Base-by-base conservation (phyloP, 306 rosid genomes). In the Sophora flavescens region DNA sequence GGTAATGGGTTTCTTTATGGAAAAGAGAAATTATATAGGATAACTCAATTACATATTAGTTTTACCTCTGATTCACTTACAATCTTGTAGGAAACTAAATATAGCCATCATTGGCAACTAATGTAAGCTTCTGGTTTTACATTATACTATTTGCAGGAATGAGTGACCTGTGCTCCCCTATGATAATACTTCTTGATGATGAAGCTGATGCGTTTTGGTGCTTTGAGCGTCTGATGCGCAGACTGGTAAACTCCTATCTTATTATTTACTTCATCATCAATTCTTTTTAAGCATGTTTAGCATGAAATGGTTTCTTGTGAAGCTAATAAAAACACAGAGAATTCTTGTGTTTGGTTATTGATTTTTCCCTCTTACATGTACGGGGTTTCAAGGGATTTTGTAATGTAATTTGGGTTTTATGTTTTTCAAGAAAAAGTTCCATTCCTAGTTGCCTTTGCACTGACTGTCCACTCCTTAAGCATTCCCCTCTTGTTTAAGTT, bases 171-270 rank as follows among this genome's bases (percentile, higher is more conserved):
- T 96, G 99, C 73, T 96, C 99, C 74, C 99, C 98, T 18, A 96
- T 96, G 99, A 92, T 92, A 76, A 88, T 96, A 17, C 98, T 96
- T 78, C 91, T 91, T 10, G 84, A 93, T 11, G 98, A 96, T 65
- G 99, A 96, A 86, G 98, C 93, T 30, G 97, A 95, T 83, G 87
- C 97, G 4, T 95, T 92, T 86, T 95, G 96, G 93, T 95, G 99
- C 83, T 92, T 95, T 75, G 99, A 92, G 77, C 97, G 96, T 73
- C 79, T 92, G 80, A 92, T 95, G 97, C 91, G 99, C 70, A 89
- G 91, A 89, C 65, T 92, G 92, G 97, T 92, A 92, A 75, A 22
- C 35, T 81, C 39, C 62, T 6, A 56, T 57, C 79, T 53, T 51
- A 42, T 39, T 22, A 39, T 51, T 65, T 41, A 67, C 51, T 28